These are phyloP conservation scores for Circinella umbellata DNA, from an alignment of 371 early-diverging fungal genomes.

Conservation along the genomic window DNA sequence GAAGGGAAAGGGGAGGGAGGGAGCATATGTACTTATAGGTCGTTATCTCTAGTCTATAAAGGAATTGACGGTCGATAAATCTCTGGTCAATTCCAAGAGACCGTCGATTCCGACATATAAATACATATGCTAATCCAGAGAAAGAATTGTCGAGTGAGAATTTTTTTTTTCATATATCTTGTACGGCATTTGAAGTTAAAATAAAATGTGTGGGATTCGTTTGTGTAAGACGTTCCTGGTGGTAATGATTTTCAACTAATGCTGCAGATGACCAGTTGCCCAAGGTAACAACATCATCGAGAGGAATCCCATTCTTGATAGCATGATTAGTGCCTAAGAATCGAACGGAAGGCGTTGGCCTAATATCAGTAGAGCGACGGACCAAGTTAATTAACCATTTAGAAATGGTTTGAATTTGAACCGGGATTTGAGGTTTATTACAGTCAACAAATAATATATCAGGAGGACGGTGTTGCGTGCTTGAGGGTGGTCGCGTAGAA, in stretches of 20 bases:
- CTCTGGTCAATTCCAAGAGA: no score
- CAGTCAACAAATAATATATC: constrained; percentile 11
- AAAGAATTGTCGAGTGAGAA: no score
- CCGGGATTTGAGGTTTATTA: neutral
- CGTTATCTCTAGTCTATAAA: no score
- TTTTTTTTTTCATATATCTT: no score
- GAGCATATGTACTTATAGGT: no score
- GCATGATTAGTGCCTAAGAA: constrained; percentile 11
- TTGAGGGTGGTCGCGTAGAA: constrained; percentile 8
- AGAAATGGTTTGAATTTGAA: neutral
- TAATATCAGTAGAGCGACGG: neutral
- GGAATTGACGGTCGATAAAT: no score
- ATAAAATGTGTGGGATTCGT: no score
- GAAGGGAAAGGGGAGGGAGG: no score
- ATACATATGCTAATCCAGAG: no score
- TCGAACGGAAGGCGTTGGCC: constrained; percentile 3
- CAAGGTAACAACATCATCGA: constrained; percentile 12
- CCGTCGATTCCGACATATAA: no score
- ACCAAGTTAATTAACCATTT: neutral
- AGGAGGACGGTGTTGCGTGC: neutral
- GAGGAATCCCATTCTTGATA: constrained; percentile 1
- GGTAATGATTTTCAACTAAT: neutral
- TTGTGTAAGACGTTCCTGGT: neutral
- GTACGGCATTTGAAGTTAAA: no score
- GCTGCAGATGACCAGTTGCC: constrained; percentile 19